Evolutionary conservation across 2,329 filamentous ascomycete genomes (phyloP).

Genomic region (Annulohypoxylon truncatum): DNA sequence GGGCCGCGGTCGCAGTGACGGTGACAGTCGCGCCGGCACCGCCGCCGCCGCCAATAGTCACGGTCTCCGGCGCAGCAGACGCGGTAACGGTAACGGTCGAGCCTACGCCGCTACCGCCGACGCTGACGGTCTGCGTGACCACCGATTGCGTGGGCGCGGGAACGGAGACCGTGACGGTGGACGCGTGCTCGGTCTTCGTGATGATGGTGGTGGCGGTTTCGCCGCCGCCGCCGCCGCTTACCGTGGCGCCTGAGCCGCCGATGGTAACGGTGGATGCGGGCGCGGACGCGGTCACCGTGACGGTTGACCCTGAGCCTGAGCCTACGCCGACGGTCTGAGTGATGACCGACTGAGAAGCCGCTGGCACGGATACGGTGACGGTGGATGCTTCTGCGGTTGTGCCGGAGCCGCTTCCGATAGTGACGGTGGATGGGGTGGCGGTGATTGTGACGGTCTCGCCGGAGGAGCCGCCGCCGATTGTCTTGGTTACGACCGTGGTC

Average conservation of each 20-base stretch:
- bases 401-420: background rate
- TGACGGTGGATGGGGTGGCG: background rate
- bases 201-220: constrained; percentile 16
- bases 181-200: background rate
- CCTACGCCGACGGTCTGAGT: constrained; percentile 35
- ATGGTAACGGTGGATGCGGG: constrained; percentile 4
- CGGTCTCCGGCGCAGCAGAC: background rate
- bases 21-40: background rate
- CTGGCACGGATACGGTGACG: constrained; percentile 9
- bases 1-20: background rate
- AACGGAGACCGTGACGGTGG: constrained; percentile 10
- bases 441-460: background rate
- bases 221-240: background rate
- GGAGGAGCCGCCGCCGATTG: background rate
- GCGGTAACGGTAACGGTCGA: background rate
- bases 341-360: constrained; percentile 14
- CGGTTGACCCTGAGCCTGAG: constrained; percentile 1
- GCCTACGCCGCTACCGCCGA: constrained; percentile 4
- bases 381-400: background rate
- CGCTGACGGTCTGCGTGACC: constrained; percentile 37
- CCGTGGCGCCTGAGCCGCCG: too few species aligned
- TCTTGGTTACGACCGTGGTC: background rate
- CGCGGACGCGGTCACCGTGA: background rate
- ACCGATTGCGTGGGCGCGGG: constrained; percentile 6
- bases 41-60: constrained; percentile 5